These are phyloP conservation scores for Dimocarpus longan DNA, from an alignment of 345 rosid genomes.

Conservation along the genomic window DNA sequence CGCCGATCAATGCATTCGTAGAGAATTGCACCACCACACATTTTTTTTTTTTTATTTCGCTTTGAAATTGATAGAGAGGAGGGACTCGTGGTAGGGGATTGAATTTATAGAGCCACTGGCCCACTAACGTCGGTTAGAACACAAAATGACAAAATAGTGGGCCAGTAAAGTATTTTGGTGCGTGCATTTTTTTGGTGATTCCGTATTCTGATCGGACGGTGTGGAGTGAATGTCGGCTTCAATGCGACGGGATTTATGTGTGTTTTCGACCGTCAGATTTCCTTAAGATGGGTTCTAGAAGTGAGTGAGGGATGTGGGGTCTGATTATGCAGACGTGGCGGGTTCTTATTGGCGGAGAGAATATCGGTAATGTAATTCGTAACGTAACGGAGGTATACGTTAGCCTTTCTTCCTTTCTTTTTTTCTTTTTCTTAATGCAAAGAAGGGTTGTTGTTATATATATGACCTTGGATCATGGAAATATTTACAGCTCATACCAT, in stretches of 20 bases:
- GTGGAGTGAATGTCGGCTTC: constrained; percentile 13
- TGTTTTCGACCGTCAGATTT: neutral
- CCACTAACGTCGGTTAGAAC: constrained; percentile 14
- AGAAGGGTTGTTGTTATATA: too few relatives aligned
- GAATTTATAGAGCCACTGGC: constrained; percentile 18
- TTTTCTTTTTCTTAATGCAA: too few relatives aligned
- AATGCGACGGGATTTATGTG: neutral
- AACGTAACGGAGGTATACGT: constrained; percentile 15
- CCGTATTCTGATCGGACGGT: constrained; percentile 29
- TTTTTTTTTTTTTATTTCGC: constrained; percentile 22
- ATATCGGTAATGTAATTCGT: constrained; percentile 9
- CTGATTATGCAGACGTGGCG: constrained; percentile 16
- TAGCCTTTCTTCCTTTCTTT: neutral
- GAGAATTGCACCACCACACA: constrained; percentile 87
- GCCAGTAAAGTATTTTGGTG: neutral
- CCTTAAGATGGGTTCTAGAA: neutral
- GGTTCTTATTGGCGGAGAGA: constrained; percentile 12
- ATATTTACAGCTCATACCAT: neutral
- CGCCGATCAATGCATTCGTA: constrained; percentile 43
- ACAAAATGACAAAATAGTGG: constrained; percentile 16
- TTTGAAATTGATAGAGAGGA: constrained; percentile 12
- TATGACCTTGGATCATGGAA: neutral
- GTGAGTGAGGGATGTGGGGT: neutral
- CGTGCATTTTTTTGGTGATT: neutral
- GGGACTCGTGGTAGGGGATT: neutral